These are phyloP conservation scores for Esteya vermicola DNA, from an alignment of 2,329 filamentous ascomycete genomes.

Conservation along the genomic window DNA sequence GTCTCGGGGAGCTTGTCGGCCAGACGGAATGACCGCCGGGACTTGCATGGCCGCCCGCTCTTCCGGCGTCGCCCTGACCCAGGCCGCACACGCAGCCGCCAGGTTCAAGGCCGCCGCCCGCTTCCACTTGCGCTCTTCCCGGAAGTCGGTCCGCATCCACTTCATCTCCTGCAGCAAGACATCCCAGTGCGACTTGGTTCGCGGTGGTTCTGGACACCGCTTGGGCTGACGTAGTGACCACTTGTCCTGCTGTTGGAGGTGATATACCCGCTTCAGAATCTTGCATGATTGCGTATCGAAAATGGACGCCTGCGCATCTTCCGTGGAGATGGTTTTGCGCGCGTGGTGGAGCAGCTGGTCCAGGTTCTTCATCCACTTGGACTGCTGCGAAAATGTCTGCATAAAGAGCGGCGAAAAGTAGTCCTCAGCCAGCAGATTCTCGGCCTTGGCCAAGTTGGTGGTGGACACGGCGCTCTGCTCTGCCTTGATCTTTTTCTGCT, in stretches of 20 bases:
- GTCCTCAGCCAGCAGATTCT: constrained; percentile 38
- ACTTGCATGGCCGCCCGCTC: constrained; percentile 57
- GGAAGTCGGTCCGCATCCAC: constrained; percentile 96
- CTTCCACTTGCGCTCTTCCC: constrained; percentile 92
- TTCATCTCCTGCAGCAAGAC: constrained; percentile 81
- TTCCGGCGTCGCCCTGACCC: constrained; percentile 50
- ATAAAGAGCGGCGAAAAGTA: constrained; percentile 51
- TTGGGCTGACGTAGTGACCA: constrained; percentile 89
- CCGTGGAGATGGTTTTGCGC: constrained; percentile 79
- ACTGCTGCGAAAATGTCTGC: constrained; percentile 38
- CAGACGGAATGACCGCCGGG: constrained; percentile 33
- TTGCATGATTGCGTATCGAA: constrained; percentile 80
- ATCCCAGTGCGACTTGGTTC: constrained; percentile 71
- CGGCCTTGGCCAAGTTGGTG: constrained; percentile 41
- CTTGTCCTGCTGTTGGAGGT: constrained; percentile 77
- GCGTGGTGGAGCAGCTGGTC: constrained; percentile 67
- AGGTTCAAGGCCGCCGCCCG: constrained; percentile 64
- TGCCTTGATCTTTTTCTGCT: constrained; percentile 31
- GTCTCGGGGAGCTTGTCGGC: background rate
- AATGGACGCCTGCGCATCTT: constrained; percentile 69
- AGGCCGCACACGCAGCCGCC: constrained; percentile 73
- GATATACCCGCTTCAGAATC: constrained; percentile 74
- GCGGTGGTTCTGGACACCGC: constrained; percentile 64
- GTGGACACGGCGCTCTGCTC: background rate
- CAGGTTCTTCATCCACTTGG: constrained; percentile 46